Evolutionary conservation across 345 rosid species (phyloP).

Genomic region (Acer saccharum): DNA sequence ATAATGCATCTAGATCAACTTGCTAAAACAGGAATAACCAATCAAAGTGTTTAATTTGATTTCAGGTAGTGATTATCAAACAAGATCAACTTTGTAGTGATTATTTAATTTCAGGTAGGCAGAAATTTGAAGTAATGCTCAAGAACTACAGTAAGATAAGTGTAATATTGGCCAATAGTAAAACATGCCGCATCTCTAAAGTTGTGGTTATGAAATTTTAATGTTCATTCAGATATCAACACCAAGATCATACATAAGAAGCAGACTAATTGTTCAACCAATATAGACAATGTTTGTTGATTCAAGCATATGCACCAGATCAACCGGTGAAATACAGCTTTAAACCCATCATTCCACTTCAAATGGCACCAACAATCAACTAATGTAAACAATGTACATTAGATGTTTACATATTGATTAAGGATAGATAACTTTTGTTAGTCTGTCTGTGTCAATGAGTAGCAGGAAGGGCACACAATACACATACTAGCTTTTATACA

Average conservation of each 20-base stretch:
- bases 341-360: background rate
- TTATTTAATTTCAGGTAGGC: background rate
- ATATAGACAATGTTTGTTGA: background rate
- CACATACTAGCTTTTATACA: background rate
- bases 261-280: background rate
- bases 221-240: background rate
- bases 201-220: background rate
- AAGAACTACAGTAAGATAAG: background rate
- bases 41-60: background rate
- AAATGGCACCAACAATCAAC: background rate
- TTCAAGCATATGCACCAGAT: constrained; percentile 4
- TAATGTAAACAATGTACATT: background rate
- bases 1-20: background rate
- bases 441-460: background rate
- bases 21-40: background rate
- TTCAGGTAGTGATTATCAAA: too few relatives aligned
- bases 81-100: background rate
- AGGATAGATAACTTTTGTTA: background rate
- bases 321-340: background rate
- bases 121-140: background rate
- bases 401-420: background rate
- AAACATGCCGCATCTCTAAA: background rate
- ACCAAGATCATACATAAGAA: background rate
- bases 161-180: background rate
- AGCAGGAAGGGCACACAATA: background rate